Evolutionary conservation across 306 rosid species (phyloP), one percentile per base, ranked within the genome.

Genomic region (Vicia sativa): DNA sequence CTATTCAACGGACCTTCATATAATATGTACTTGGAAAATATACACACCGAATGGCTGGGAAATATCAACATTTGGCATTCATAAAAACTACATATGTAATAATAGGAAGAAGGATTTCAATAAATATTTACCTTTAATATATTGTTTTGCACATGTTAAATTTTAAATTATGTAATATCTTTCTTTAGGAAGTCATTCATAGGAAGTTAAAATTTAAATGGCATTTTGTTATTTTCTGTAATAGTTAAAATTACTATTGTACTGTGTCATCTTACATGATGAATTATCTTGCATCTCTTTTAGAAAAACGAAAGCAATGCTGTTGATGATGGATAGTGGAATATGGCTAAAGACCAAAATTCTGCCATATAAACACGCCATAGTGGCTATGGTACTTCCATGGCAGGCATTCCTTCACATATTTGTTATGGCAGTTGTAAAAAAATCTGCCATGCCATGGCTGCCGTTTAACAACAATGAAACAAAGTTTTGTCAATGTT

Each of bases 1-100:
- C 19, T 38, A 59, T 62, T 52, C 42, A n/a, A 34, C 44, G 11
- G 9, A 15, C 74, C 37, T 63, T 74, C 11, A 6, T 23, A 50
- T 65, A 31, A 42, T 13, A 9, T 25, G 46, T 67, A 52, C 56
- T 67, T 34, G 62, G 34, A 23, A 72, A 72, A 59, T 44, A 28
- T 50, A 43, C 50, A 10, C 45, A 61, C 52, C 72, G 35, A 74
- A 44, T 67, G 72, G 56, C 13, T 31, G 18, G 13, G 41, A 23
- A 58, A 15, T 67, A 13, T 65, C 19, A n/a, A 34, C 28, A 23
- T 53, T 67, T 43, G 67, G 15, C 19, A 9, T 62, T 43, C 26
- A 29, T 60, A 19, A 35, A 60, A 14, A 15, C 44, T 35, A 34
- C 46, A 9, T 60, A 60, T 16, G 10, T 9, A 60, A 37, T 9